Evolutionary conservation across 148 eudicot genomes (phyloP).

Genomic region (Amaranthus palmeri): DNA sequence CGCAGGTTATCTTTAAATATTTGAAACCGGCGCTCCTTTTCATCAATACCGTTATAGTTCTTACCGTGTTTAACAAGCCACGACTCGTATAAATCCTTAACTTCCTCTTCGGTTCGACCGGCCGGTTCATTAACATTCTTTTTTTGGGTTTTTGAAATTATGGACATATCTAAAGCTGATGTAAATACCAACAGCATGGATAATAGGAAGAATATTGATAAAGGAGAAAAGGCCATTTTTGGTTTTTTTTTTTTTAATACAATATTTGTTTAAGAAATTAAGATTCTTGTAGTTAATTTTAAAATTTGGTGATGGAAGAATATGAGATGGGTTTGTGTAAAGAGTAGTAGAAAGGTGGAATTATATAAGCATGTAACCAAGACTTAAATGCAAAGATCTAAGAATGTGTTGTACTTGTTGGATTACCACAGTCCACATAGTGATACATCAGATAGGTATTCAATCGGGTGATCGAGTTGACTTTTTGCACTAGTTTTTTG

Average conservation of each 20-base stretch:
- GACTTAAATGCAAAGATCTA: too few species aligned
- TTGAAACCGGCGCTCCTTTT: conserved; percentile 50
- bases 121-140: conserved; percentile 8
- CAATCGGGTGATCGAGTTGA: too few species aligned
- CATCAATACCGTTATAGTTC: conserved; percentile 61
- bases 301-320: too few species aligned
- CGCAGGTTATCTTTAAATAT: conserved; percentile 59
- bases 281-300: too few species aligned
- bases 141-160: conserved; percentile 28
- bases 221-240: conserved; percentile 22
- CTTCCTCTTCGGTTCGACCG: conserved; percentile 38
- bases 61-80: conserved; percentile 64
- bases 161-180: conserved; percentile 42
- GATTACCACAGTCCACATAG: too few species aligned
- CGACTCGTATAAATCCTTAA: conserved; percentile 50
- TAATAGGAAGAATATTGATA: conserved; percentile 14
- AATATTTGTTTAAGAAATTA: too few species aligned
- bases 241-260: neutral
- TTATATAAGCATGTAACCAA: too few species aligned
- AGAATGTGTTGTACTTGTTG: too few species aligned
- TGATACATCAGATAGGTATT: too few species aligned
- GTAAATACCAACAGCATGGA: conserved; percentile 15
- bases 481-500: too few species aligned
- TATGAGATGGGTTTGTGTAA: too few species aligned
- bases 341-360: too few species aligned